Conservation (phyloP, 768 basidiomycete species). For the Melanogaster broomeanus region DNA sequence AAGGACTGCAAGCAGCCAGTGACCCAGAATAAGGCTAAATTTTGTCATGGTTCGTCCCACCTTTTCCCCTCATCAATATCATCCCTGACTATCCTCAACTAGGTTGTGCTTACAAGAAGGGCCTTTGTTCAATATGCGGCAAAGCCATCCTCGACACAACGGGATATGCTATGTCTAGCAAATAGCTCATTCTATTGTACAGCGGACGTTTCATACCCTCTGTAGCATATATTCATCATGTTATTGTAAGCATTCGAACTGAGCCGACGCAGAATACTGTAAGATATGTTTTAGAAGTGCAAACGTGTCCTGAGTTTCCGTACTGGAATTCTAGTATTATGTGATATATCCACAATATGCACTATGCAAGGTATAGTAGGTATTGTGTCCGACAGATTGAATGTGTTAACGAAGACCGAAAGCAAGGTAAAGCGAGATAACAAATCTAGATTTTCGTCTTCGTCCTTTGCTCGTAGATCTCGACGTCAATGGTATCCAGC, state of each 20-base stretch:
- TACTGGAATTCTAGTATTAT: neutral
- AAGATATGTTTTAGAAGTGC: neutral
- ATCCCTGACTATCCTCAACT: constrained; percentile 7
- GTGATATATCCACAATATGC: neutral
- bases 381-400: constrained; percentile 3
- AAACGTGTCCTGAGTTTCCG: no score
- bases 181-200: constrained; percentile 39
- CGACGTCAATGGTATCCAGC: constrained; percentile 85
- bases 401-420: constrained; percentile 1
- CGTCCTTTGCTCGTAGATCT: constrained; percentile 64
- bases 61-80: constrained; percentile 3
- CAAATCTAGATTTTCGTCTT: constrained; percentile 30
- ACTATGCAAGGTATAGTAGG: neutral
- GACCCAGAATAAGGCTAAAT: constrained; percentile 87
- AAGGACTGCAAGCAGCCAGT: constrained; percentile 84
- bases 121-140: constrained; percentile 84
- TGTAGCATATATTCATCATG: constrained; percentile 15
- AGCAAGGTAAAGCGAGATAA: neutral
- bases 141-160: constrained; percentile 84
- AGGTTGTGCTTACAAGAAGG: constrained; percentile 91
- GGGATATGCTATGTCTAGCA: constrained; percentile 84
- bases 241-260: constrained; percentile 11
- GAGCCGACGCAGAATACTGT: no score
- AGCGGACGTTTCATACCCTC: constrained; percentile 19
- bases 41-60: constrained; percentile 74